These are phyloP conservation scores for Ilex paraguariensis DNA, from an alignment of 305 asterid species.

Conservation along the genomic window DNA sequence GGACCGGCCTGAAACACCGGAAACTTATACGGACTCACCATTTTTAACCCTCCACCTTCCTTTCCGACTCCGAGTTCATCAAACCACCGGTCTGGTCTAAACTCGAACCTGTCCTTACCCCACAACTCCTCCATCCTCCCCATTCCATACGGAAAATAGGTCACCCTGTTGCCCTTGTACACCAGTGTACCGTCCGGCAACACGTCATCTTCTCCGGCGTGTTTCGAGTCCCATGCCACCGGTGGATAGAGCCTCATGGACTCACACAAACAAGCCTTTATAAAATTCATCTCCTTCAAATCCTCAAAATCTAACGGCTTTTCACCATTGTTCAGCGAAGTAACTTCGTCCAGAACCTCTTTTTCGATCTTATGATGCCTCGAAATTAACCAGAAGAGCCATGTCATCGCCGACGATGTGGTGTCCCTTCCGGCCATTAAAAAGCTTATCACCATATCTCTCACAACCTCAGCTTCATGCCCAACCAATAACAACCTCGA, in stretches of 20 bases:
- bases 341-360: slow-evolving; percentile 28
- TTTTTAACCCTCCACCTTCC: slow-evolving; percentile 18
- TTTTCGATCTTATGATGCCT: slow-evolving; percentile 25
- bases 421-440: slow-evolving; percentile 67
- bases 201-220: slow-evolving; percentile 48
- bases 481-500: slow-evolving; percentile 47
- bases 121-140: slow-evolving; percentile 64
- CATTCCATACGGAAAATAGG: slow-evolving; percentile 67
- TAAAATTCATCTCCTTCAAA: slow-evolving; percentile 35
- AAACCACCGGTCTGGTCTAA: slow-evolving; percentile 61
- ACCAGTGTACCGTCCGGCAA: slow-evolving; percentile 61
- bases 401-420: slow-evolving; percentile 65
- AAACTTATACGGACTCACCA: slow-evolving; percentile 43
- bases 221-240: slow-evolving; percentile 72
- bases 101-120: slow-evolving; percentile 59
- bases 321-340: background rate
- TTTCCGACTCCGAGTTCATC: slow-evolving; percentile 8
- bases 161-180: slow-evolving; percentile 42
- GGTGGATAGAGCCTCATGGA: slow-evolving; percentile 77
- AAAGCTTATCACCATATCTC: slow-evolving; percentile 60
- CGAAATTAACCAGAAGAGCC: slow-evolving; percentile 59
- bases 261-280: slow-evolving; percentile 52
- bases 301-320: slow-evolving; percentile 20
- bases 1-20: slow-evolving; percentile 76
- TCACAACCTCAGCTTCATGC: slow-evolving; percentile 31